Evolutionary conservation across 2,329 filamentous ascomycete species (phyloP).

Genomic region (Ophiosphaerella narmari): DNA sequence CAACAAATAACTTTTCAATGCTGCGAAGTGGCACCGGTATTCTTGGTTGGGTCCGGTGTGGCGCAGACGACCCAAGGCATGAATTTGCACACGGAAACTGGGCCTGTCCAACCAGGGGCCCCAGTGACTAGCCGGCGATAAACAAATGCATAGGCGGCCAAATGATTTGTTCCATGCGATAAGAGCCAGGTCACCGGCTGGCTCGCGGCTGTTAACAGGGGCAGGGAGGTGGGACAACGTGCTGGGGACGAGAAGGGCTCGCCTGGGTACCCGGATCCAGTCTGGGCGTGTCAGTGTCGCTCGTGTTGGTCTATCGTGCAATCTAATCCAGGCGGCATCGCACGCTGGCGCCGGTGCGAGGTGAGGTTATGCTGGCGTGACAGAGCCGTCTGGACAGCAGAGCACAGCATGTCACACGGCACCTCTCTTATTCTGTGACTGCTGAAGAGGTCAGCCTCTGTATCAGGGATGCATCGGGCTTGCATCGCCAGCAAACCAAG

Average conservation of each 20-base stretch:
- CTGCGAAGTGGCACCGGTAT: too few species aligned
- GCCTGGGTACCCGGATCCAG: too few species aligned
- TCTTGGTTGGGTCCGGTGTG: neutral
- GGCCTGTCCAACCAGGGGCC: neutral
- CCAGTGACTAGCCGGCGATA: neutral
- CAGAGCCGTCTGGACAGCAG: neutral
- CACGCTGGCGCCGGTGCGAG: neutral
- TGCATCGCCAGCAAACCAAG: neutral
- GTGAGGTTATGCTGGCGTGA: conserved; percentile 3
- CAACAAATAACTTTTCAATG: too few species aligned
- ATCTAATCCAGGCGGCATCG: neutral
- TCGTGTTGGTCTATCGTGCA: conserved; percentile 2
- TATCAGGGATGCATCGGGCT: neutral
- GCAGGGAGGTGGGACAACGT: too few species aligned
- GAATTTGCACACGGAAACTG: neutral
- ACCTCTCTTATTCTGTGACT: neutral
- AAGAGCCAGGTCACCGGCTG: neutral
- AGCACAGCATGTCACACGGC: neutral
- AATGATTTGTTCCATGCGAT: neutral
- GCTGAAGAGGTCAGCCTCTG: conserved; percentile 1
- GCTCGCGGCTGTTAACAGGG: too few species aligned
- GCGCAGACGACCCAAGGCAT: neutral
- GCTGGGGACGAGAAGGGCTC: too few species aligned
- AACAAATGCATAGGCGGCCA: conserved; percentile 1
- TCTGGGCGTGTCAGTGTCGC: neutral